A percentile compares a stretch with the other conserved stretches of the same genome.
Conservation (phyloP, 208 protist species). For the Porcisia deanei region DNA sequence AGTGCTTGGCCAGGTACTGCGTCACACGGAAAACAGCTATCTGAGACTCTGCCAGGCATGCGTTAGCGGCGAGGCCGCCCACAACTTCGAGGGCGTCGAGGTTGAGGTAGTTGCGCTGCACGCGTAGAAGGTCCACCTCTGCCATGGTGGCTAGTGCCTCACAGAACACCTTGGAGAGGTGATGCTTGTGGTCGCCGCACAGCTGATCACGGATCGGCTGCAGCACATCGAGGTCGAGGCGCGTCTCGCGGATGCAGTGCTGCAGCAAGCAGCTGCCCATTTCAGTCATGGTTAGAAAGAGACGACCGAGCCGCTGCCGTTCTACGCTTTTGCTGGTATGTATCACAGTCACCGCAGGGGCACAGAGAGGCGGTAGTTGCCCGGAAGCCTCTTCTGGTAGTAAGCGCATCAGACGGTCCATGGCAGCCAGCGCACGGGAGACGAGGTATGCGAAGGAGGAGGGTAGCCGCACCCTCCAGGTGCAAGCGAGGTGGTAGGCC, state of each 20-base stretch:
- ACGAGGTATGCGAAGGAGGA: slow-evolving; percentile 45
- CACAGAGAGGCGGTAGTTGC: slow-evolving; percentile 20
- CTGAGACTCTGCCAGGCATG: slow-evolving; percentile 59
- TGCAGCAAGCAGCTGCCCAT: slow-evolving; percentile 31
- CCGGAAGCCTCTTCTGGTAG: slow-evolving; percentile 23
- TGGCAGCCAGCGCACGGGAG: slow-evolving; percentile 32
- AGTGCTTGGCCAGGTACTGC: slow-evolving; percentile 39
- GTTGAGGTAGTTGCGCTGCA: slow-evolving; percentile 47
- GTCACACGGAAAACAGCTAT: slow-evolving; percentile 50
- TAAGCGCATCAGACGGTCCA: slow-evolving; percentile 26
- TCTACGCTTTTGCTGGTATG: slow-evolving; percentile 24
- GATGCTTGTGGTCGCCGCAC: slow-evolving; percentile 32
- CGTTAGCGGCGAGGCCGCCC: slow-evolving; percentile 37
- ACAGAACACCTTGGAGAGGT: slow-evolving; percentile 58
- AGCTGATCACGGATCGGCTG: slow-evolving; percentile 63
- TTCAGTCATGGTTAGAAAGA: slow-evolving; percentile 30
- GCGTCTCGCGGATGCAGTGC: slow-evolving; percentile 33
- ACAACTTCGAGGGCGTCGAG: slow-evolving; percentile 75
- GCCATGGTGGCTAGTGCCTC: slow-evolving; percentile 41
- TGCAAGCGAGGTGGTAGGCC: slow-evolving; percentile 45
- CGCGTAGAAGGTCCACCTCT: slow-evolving; percentile 27
- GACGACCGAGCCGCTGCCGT: slow-evolving; percentile 36
- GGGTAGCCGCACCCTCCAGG: slow-evolving; percentile 48
- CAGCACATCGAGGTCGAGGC: slow-evolving; percentile 42
- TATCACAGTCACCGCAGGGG: slow-evolving; percentile 24